Evolutionary conservation across 805 yeast genomes (phyloP), one percentile per base, ranked within the genome.

Genomic region (Myxozyma neotropica): DNA sequence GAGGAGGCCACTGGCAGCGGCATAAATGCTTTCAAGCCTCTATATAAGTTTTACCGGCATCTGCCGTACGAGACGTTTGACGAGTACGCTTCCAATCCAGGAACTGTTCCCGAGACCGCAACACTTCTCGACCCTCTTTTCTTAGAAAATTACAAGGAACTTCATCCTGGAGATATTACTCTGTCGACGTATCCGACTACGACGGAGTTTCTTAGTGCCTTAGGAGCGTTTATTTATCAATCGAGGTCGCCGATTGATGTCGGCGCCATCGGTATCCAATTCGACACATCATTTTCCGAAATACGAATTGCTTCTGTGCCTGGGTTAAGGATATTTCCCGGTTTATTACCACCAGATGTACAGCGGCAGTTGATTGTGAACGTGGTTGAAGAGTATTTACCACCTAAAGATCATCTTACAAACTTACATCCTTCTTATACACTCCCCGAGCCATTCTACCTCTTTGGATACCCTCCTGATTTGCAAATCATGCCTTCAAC

Each of bases 341-440:
- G 63, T 1, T 36, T 67, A 24, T 46, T 74, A 5, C 58, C 70
- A 0, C 61, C 63, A 0, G 61, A 52, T 1, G 65, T 69, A 12
- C 79, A 77, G 62, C 62, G 58, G 1, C 56, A 63, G 47, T 61
- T 76, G 24, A 61, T 74, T 4, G 55, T 57, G 4, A 72, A 72
- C 39, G 67, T 71, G 1, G 56, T 73, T 5, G 67, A 65, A 31
- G 74, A 72, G 10, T 74, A 73, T 52, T 61, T 76, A 7, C 72
- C 70, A 4, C 68, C 67, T n/a, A 64, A 64, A 46, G 35, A 42
- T n/a, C 80, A 77, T 59, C 57, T 63, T 26, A 73, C 75, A 21
- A 77, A 77, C 56, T 66, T 76, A 12, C 74, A 73, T 35, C 71
- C 74, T 2, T 72, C 72, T 36, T 71, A 71, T 53, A 45, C 58